Base-by-base conservation (phyloP, 2,329 filamentous ascomycete genomes). In the Colletotrichum plurivorum region DNA sequence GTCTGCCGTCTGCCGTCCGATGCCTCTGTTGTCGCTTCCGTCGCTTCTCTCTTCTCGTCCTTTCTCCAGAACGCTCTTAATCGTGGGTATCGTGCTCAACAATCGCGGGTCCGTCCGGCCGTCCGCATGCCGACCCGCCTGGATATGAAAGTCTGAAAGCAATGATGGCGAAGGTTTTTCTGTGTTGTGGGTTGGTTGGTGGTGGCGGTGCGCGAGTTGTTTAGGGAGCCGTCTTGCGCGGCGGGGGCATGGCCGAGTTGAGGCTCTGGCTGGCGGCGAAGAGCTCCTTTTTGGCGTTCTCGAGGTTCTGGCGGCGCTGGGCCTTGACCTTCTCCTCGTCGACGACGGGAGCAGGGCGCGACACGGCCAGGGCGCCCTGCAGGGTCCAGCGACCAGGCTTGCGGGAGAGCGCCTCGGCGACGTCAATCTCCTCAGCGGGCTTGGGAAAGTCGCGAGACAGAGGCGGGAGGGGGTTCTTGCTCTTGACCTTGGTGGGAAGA, bases 231-330 rank as follows among this genome's bases (percentile, higher is more conserved):
- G 54, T 61, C 55, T 58, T 70, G 63, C 45, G 57, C 10, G 63
- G 31, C 39, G 63, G 67, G 27, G 63, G 13, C 7, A 52, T 18
- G 20, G 55, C 25, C 5, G 57, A 13, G 36, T 70, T 70, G 39
- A 70, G 52, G 3, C 75, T 70, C 27, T 73, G 75, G 62, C 80
- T 78, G 39, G 79, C 79, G 54, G 79, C 79, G 16, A 84, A 79
- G 16, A 88, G 77, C 41, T 85, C 80, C 68, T 75, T 78, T 80
- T 88, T 89, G 31, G 80, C 80, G 43, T 81, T 79, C 60, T 85
- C 84, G 46, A 88, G 79, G 53, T 83, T 81, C 67, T 75, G 76
- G 16, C 77, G 76, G 46, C 80, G 77, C 67, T 77, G 75, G 53
- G 81, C 80, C 53, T 78, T 75, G 67, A 78, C 74, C 45, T 77